Evolutionary conservation across 1,284 basidiomycete genomes (phyloP).

Genomic region (Rhizoctonia solani): DNA sequence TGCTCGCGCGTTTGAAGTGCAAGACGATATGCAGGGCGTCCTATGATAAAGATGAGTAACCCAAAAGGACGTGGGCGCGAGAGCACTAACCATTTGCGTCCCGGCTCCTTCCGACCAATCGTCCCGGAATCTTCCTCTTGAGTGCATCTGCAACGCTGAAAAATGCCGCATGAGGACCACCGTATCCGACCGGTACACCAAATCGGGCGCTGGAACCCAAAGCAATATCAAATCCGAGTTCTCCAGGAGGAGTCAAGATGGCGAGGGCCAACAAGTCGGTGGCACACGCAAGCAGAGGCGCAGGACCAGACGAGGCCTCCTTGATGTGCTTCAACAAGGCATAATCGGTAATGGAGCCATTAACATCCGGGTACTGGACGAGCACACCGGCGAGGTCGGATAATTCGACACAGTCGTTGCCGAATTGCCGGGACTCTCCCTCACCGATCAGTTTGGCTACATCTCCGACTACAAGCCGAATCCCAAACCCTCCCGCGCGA

Average conservation of each 20-base stretch:
- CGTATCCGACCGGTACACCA: conserved; percentile 89
- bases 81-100: conserved; percentile 66
- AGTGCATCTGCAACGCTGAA: conserved; percentile 92
- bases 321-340: conserved; percentile 64
- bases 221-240: conserved; percentile 98
- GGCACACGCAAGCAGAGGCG: conserved; percentile 74
- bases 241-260: conserved; percentile 92
- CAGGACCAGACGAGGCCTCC: conserved; percentile 57
- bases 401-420: conserved; percentile 55
- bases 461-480: conserved; percentile 75
- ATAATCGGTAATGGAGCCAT: conserved; percentile 85
- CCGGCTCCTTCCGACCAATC: conserved; percentile 88
- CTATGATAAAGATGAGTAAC: neutral
- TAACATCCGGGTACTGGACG: conserved; percentile 90
- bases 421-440: conserved; percentile 55
- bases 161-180: conserved; percentile 93
- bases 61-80: neutral
- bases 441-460: conserved; percentile 61
- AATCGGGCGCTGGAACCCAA: conserved; percentile 95
- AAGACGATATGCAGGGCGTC: conserved; percentile 79
- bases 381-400: conserved; percentile 82
- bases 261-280: conserved; percentile 93
- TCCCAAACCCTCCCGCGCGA: conserved; percentile 88
- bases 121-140: conserved; percentile 97
- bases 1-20: conserved; percentile 86